These are phyloP conservation scores for Camillea tinctor DNA, from an alignment of 2,329 filamentous ascomycete genomes.

Conservation along the genomic window DNA sequence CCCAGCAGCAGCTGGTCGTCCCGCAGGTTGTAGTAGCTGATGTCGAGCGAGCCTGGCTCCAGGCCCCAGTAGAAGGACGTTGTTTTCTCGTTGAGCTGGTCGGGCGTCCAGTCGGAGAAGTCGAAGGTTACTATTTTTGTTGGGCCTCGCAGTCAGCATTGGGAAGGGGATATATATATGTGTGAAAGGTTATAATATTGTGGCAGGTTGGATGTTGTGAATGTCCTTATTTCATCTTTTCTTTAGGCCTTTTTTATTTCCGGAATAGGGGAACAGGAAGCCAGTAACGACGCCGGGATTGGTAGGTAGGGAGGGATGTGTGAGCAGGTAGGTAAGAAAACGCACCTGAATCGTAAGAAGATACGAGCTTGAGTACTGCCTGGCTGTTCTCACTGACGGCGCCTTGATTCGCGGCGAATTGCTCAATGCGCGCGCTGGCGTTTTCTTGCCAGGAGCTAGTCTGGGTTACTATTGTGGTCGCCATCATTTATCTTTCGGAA, in stretches of 20 bases:
- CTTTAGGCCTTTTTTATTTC: background rate
- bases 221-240: too few relatives aligned
- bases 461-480: conserved; percentile 9
- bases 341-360: conserved; percentile 17
- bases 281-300: background rate
- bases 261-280: background rate
- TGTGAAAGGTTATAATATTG: too few relatives aligned
- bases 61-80: conserved; percentile 15
- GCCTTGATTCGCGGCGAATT: conserved; percentile 12
- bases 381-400: conserved; percentile 11
- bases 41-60: conserved; percentile 12
- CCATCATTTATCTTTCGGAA: conserved; percentile 10
- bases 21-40: conserved; percentile 18
- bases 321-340: background rate
- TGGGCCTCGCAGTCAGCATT: background rate
- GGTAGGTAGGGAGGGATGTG: background rate
- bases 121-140: conserved; percentile 20
- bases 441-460: conserved; percentile 11
- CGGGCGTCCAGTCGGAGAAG: conserved; percentile 16
- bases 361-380: conserved; percentile 8
- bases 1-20: conserved; percentile 5
- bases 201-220: too few relatives aligned
- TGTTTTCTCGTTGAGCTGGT: conserved; percentile 16
- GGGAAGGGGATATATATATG: too few relatives aligned
- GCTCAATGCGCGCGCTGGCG: conserved; percentile 9